Conservation (phyloP, 768 basidiomycete species). For the Boletus tomentosulus region DNA sequence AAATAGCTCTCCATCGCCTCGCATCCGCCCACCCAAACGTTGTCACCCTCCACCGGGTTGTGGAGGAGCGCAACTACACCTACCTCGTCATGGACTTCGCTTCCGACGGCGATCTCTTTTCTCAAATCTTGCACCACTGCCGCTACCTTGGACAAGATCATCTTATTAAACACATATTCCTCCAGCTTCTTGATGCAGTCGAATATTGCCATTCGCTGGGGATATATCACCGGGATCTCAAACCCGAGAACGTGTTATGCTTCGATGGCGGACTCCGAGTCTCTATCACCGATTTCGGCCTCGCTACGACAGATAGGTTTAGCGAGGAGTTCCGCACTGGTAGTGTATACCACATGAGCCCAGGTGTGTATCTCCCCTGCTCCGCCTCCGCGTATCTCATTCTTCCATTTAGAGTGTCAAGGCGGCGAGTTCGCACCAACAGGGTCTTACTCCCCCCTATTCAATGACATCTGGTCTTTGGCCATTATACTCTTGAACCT, state of each 20-base stretch:
- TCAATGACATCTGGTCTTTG: conserved; percentile 95
- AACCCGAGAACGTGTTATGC: conserved; percentile 94
- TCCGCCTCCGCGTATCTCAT: conserved; percentile 13
- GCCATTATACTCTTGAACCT: conserved; percentile 97
- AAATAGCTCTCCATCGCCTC: conserved; percentile 77
- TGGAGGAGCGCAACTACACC: conserved; percentile 77
- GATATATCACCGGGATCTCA: conserved; percentile 95
- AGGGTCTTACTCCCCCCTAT: conserved; percentile 75
- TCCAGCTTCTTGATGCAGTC: conserved; percentile 91
- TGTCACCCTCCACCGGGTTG: conserved; percentile 83
- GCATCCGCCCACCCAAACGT: conserved; percentile 75
- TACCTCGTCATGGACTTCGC: conserved; percentile 95
- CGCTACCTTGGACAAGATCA: conserved; percentile 81
- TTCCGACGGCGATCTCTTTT: conserved; percentile 86
- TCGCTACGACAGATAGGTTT: conserved; percentile 81
- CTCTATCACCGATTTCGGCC: conserved; percentile 92
- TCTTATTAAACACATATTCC: conserved; percentile 85
- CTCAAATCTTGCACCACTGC: conserved; percentile 73
- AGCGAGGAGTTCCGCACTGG: conserved; percentile 92
- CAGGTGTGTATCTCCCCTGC: conserved; percentile 48
- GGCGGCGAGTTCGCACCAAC: conserved; percentile 59
- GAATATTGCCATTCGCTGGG: conserved; percentile 88
- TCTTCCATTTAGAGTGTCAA: conserved; percentile 70
- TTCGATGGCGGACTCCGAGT: conserved; percentile 72
- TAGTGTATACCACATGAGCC: conserved; percentile 98